A percentile compares a stretch with the other conserved stretches of the same genome.
Evolutionary conservation across 208 protist genomes (phyloP).

Genomic region (Herpetomonas samuelpessoai): DNA sequence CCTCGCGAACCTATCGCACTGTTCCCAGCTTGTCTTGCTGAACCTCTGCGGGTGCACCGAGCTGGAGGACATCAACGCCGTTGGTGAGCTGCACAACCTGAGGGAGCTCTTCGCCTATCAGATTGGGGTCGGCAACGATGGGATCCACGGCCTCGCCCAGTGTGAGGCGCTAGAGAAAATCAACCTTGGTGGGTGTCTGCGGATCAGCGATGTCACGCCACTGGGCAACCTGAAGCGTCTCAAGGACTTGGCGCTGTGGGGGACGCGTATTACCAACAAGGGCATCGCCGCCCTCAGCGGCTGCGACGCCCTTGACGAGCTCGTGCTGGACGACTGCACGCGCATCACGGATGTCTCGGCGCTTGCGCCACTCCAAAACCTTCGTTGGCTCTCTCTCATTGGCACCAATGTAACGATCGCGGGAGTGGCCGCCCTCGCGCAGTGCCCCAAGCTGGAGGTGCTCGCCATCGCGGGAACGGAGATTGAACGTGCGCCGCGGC

Average conservation of each 20-base stretch:
- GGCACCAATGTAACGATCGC: neutral
- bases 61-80: neutral
- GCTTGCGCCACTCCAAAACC: neutral
- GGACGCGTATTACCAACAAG: neutral
- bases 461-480: neutral
- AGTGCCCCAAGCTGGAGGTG: neutral
- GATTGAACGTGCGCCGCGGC: neutral
- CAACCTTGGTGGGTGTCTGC: neutral
- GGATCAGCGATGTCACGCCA: neutral
- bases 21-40: neutral
- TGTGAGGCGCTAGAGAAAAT: neutral
- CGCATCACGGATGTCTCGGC: neutral
- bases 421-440: neutral
- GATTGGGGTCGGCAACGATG: neutral
- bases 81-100: neutral
- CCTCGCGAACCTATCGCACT: neutral
- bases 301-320: neutral
- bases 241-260: neutral
- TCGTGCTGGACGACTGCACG: neutral
- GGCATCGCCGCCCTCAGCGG: neutral
- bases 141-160: neutral
- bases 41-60: neutral
- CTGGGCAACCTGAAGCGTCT: neutral
- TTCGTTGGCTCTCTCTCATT: neutral
- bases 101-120: neutral